phyloP scores from a whole-genome alignment of 2,329 filamentous ascomycete genomes.

The Colletotrichum theobromicola region DNA sequence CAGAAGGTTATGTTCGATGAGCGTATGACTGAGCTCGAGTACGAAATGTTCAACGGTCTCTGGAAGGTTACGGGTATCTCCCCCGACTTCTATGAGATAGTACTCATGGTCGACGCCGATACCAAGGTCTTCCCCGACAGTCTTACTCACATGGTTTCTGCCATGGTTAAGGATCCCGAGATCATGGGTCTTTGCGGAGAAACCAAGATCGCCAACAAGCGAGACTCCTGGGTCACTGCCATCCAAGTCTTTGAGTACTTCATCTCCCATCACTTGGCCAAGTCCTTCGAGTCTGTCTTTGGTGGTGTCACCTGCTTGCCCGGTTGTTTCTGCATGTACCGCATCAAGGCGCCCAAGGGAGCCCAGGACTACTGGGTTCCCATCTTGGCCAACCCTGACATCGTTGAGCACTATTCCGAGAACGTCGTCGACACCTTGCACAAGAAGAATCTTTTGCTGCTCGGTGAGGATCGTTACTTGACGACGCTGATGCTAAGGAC shows the following conservation, averaged over 20 bases:
- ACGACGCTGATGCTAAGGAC: slow-evolving; percentile 98
- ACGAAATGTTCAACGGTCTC: slow-evolving; percentile 98
- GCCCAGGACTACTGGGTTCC: slow-evolving; percentile 99
- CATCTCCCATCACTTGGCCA: slow-evolving; percentile 95
- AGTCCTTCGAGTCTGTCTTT: slow-evolving; percentile 98
- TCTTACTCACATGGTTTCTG: slow-evolving; percentile 97
- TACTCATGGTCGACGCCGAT: slow-evolving; percentile 99
- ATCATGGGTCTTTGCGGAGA: slow-evolving; percentile 99
- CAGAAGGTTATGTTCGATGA: slow-evolving; percentile 99
- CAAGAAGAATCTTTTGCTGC: slow-evolving; percentile 92
- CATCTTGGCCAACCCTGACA: slow-evolving; percentile 96
- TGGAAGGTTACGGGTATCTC: slow-evolving; percentile 99
- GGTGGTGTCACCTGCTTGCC: slow-evolving; percentile 98
- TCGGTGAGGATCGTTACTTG: slow-evolving; percentile 94
- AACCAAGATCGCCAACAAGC: slow-evolving; percentile 99
- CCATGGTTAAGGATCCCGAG: slow-evolving; percentile 98
- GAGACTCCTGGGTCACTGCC: slow-evolving; percentile 90
- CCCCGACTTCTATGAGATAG: slow-evolving; percentile 95
- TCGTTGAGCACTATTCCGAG: slow-evolving; percentile 99
- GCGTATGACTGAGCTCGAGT: slow-evolving; percentile 98
- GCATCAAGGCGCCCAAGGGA: slow-evolving; percentile 98
- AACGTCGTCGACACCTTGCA: slow-evolving; percentile 98
- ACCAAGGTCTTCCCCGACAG: slow-evolving; percentile 99
- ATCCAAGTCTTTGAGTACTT: slow-evolving; percentile 99
- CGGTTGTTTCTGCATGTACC: slow-evolving; percentile 99